Evolutionary conservation across 2,329 filamentous ascomycete genomes (phyloP), one percentile per base, ranked within the genome.

Genomic region (Diaporthe citriasiana): DNA sequence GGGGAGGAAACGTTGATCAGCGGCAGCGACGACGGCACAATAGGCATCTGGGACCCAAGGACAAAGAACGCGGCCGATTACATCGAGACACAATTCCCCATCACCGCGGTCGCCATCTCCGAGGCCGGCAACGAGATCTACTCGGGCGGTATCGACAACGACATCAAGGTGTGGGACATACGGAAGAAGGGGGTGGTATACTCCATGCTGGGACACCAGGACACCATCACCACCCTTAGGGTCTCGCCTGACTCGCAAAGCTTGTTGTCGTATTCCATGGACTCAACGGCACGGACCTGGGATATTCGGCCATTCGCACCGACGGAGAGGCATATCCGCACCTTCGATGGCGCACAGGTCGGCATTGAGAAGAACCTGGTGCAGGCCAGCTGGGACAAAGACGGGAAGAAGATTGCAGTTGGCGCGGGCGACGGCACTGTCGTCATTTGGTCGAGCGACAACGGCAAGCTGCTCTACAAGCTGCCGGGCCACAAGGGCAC

Each of bases 111-210:
- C 8, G 94, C 95, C 22, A 87, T 98, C n/a, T 93, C 95, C 0
- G 95, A 98, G 82, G 95, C 96, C 1, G 97, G 97, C 25, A 98
- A 98, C 82, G 97, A 98, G 84, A 91, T 99, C 35, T 99, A 97
- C 83, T 93, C 94, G 9, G 96, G 96, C 60, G 94, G 95, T 30
- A 98, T 99, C 78, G 97, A 98, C 85, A 98, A 98, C 81, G 95
- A 97, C 79, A 97, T 99, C 82, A 95, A 95, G 79, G 95, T 97
- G 27, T 99, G 97, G 96, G 97, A 99, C 83, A 85, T 98, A 80
- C 92, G 97, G 77, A 98, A 98, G 86, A 95, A 97, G 83, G 90
- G 93, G 9, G 90, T 97, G 3, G 91, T 95, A 8, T 98, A 98
- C 83, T 93, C 93, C 1, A 92, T 99, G 88, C 84, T 93, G 17